phyloP scores from a whole-genome alignment of 2,329 filamentous ascomycete genomes.

The Neophaeococcomyces aloes region DNA sequence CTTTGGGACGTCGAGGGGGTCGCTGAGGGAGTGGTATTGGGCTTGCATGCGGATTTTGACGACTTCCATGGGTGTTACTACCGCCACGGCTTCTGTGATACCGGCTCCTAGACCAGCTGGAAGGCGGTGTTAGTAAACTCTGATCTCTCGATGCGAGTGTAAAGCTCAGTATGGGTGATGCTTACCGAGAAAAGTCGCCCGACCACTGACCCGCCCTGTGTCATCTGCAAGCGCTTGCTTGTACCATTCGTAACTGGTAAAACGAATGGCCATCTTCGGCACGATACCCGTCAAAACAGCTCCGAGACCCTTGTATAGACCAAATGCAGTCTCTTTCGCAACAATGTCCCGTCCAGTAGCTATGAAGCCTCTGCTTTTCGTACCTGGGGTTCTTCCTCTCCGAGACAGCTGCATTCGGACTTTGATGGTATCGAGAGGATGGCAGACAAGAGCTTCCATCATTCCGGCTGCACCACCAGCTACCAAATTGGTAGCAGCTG shows the following conservation, averaged over 20 bases:
- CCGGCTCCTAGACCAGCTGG: slow-evolving; percentile 79
- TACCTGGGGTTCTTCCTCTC: slow-evolving; percentile 69
- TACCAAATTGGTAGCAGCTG: slow-evolving; percentile 87
- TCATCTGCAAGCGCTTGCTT: slow-evolving; percentile 69
- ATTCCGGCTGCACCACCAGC: slow-evolving; percentile 95
- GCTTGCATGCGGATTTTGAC: slow-evolving; percentile 97
- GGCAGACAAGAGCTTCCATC: slow-evolving; percentile 96
- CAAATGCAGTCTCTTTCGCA: slow-evolving; percentile 78
- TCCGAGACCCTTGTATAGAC: slow-evolving; percentile 95
- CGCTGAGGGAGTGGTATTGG: slow-evolving; percentile 95
- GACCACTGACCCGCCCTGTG: slow-evolving; percentile 57
- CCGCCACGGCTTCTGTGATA: slow-evolving; percentile 89
- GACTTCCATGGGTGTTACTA: slow-evolving; percentile 98
- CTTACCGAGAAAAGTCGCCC: slow-evolving; percentile 60
- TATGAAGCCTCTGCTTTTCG: slow-evolving; percentile 76
- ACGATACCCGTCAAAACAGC: slow-evolving; percentile 93
- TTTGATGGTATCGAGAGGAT: slow-evolving; percentile 96
- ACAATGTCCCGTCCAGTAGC: slow-evolving; percentile 79
- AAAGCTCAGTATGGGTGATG: too few species aligned
- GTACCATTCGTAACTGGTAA: slow-evolving; percentile 93
- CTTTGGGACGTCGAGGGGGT: slow-evolving; percentile 90
- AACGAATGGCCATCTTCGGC: slow-evolving; percentile 98
- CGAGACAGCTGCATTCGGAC: slow-evolving; percentile 97
- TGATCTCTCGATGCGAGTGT: too few species aligned
- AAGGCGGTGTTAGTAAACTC: slow-evolving; percentile 10